Evolutionary conservation across 2,329 filamentous ascomycete genomes (phyloP), one percentile per base, ranked within the genome.

Genomic region (Penicillium sp.): DNA sequence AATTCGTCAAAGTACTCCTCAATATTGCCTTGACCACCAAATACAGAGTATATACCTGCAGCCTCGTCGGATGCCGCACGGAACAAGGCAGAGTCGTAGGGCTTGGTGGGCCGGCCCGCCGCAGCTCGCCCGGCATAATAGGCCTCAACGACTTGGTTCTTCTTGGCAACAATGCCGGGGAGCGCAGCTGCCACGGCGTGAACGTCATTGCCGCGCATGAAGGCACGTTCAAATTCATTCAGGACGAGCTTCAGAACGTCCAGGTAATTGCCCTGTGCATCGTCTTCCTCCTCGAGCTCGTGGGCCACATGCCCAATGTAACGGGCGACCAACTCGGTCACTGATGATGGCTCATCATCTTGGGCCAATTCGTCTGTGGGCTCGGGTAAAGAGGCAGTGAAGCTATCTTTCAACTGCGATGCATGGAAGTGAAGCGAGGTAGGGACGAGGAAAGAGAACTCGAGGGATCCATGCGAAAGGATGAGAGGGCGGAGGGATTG

Each of bases 1-100:
- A 99, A 84, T 79, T 99, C 94, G 66, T 99, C 93, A 69, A 99
- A 99, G 78, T 99, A 99, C 78, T 99, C 95, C 77, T 99, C 93
- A 62, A 99, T 97, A 76, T 99, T 99, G 67, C 94, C 94, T 75
- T 99, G 94, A 7, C 94, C 94, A 58, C 94, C 94, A 65, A 97
- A 96, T 60, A 99, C 92, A 63, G 88, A 92, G 79, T 96, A 99
- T 58, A 99, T 85, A 66, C 85, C 88, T 53, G 92, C 92, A 54
- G 87, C 86, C 60, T 85, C 88, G 61, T 97, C 92, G 45, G 89
- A 87, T 10, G 91, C 91, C 49, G 94, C 93, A 65, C 94, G 85
- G 71, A 97, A 85, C 45, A 99, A 83, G 35, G 94, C 95, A 39
- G 95, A 97, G 72, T 96, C 90, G 74, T 99, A 93, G 29, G 90